Conservation (phyloP, 495 filamentous ascomycete species). For the Penicillium taxi region DNA sequence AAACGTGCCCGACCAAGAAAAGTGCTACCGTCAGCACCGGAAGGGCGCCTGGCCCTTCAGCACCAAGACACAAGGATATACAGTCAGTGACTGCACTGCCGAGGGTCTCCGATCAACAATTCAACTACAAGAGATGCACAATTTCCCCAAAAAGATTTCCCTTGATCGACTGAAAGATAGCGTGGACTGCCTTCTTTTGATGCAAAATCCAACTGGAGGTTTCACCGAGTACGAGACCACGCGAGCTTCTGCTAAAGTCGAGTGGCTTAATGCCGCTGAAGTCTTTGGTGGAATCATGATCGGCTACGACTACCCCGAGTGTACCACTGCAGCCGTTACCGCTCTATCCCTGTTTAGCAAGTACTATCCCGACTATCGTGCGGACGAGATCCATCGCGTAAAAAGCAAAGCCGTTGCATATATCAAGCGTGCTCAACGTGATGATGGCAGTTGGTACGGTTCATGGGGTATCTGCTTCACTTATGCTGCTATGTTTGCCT, state of each 20-base stretch:
- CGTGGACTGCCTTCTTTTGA: conserved; percentile 81
- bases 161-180: conserved; percentile 73
- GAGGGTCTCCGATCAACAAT: conserved; percentile 85
- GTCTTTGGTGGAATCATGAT: conserved; percentile 98
- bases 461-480: conserved; percentile 98
- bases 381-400: conserved; percentile 63
- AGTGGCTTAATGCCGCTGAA: conserved; percentile 87
- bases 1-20: conserved; percentile 66
- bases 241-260: conserved; percentile 67
- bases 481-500: conserved; percentile 91
- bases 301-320: conserved; percentile 95
- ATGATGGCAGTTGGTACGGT: conserved; percentile 90
- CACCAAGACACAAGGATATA: conserved; percentile 85
- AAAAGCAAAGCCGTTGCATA: conserved; percentile 64
- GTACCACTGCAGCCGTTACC: conserved; percentile 92
- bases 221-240: conserved; percentile 85
- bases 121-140: conserved; percentile 69
- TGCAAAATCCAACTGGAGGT: conserved; percentile 84
- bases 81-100: conserved; percentile 87
- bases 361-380: conserved; percentile 71
- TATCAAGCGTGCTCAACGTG: conserved; percentile 71
- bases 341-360: conserved; percentile 74
- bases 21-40: conserved; percentile 83
- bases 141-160: conserved; percentile 67
- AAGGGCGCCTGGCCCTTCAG: conserved; percentile 96